phyloP scores from a whole-genome alignment of 2,329 filamentous ascomycete species.

The Hypoxylon sp. region DNA sequence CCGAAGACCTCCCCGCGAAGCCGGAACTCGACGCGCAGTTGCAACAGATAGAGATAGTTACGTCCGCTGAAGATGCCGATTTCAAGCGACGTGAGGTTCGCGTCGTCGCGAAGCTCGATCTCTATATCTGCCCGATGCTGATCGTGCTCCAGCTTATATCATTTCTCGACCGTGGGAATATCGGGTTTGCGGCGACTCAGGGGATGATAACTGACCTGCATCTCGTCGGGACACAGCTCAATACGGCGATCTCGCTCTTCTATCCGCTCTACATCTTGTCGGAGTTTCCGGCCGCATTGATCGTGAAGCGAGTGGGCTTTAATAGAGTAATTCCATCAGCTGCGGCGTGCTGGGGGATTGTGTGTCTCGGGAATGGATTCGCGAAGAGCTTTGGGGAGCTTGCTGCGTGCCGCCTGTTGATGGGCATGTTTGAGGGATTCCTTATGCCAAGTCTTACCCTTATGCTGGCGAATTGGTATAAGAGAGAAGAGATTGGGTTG shows the following conservation, averaged over 20 bases:
- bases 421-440: constrained; percentile 46
- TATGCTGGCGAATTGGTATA: constrained; percentile 47
- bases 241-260: constrained; percentile 45
- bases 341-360: constrained; percentile 41
- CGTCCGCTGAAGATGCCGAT: constrained; percentile 32
- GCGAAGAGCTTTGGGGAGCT: constrained; percentile 42
- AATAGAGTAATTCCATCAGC: constrained; percentile 41
- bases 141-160: constrained; percentile 43
- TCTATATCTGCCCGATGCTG: constrained; percentile 44
- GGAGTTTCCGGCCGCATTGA: constrained; percentile 43
- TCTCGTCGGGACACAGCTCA: constrained; percentile 43
- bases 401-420: constrained; percentile 38
- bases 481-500: constrained; percentile 45
- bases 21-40: constrained; percentile 36
- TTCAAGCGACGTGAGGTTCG: constrained; percentile 42
- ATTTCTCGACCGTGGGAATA: constrained; percentile 45
- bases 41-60: constrained; percentile 29
- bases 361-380: constrained; percentile 44
- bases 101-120: constrained; percentile 45
- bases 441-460: constrained; percentile 44
- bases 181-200: constrained; percentile 45
- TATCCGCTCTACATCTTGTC: constrained; percentile 44
- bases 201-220: constrained; percentile 42
- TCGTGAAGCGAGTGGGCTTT: constrained; percentile 43
- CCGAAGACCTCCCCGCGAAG: constrained; percentile 35